Base-by-base conservation (phyloP, 306 rosid species). In the Aeschynomene evenia region DNA sequence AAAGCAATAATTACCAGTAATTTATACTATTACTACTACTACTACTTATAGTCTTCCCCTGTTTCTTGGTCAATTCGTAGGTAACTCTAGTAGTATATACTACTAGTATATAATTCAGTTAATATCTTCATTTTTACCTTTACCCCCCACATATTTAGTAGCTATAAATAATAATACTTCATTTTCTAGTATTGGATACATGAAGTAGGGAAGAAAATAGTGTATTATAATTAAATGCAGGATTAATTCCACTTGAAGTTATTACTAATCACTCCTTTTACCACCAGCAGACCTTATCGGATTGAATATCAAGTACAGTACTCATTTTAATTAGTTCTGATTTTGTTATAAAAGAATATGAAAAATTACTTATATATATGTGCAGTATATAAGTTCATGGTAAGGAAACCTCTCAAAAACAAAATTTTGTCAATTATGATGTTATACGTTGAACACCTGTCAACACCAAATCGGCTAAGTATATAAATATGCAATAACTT, bases 231-330 rank as follows among this genome's bases (percentile, higher is more conserved):
- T 56, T 57, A 37, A 75, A 23, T 48, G 68, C 42, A 39, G 8
- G 52, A 64, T n/a, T n/a, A n/a, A n/a, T 74, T 31, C 51, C 43
- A 29, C 43, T 55, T 31, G 34, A 18, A 5, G 34, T 43, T 37
- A 48, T 55, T 66, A 64, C n/a, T 36, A 73, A 23, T 63, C 40
- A 2, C 15, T 71, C 5, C 5, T 26, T 26, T 26, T 26, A 69
- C 39, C 18, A 64, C 11, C 24, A 58, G 40, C 71, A 59, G 65
- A 71, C 57, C 77, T 69, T 70, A 79, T 76, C 68, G 53, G 54
- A 34, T 34, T 43, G 37, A 48, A 73, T 13, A 26, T 26, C 1
- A 26, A 2, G 31, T 26, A 26, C 5, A 26, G 2, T 26, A 26
- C n/a, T 26, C 31, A 26, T 26, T 26, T 26, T 26, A 26, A n/a